A percentile compares a stretch with the other conserved stretches of the same genome.
Conservation (phyloP, 2,329 filamentous ascomycete genomes). For the Colletotrichum gigasporum region DNA sequence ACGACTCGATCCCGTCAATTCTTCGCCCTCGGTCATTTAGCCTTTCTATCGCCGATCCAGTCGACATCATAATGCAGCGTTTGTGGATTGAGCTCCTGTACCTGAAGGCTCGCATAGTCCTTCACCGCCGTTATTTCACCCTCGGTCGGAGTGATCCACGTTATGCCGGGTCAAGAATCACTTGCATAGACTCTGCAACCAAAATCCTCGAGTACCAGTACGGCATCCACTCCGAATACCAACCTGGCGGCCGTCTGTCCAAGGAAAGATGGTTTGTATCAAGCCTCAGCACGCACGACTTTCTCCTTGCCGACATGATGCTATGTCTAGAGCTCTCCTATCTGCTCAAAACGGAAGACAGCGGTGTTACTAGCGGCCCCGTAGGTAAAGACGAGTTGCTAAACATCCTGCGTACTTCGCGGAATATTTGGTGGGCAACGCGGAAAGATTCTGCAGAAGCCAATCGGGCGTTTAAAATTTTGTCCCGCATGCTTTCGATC, state of each 20-base stretch:
- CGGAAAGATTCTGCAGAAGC: conserved; percentile 39
- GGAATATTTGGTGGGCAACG: conserved; percentile 39
- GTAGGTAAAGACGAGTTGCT: conserved; percentile 38
- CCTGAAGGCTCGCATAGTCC: conserved; percentile 50
- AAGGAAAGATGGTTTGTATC: conserved; percentile 53
- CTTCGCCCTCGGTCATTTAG: conserved; percentile 40
- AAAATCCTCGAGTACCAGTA: conserved; percentile 53
- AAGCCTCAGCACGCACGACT: conserved; percentile 54
- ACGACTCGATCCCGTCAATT: conserved; percentile 42
- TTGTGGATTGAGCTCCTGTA: conserved; percentile 49
- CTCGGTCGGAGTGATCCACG: conserved; percentile 43
- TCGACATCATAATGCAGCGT: conserved; percentile 48
- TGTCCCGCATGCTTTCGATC: conserved; percentile 41
- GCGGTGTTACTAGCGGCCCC: conserved; percentile 20
- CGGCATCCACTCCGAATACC: conserved; percentile 50
- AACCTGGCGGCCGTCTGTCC: conserved; percentile 48
- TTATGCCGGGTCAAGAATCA: conserved; percentile 49
- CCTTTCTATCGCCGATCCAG: conserved; percentile 45
- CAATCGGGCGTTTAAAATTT: conserved; percentile 40
- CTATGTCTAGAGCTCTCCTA: conserved; percentile 49
- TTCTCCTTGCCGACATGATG: conserved; percentile 57
- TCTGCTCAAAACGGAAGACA: conserved; percentile 18
- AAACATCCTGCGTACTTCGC: conserved; percentile 38
- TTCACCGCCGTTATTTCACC: conserved; percentile 47
- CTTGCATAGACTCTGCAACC: conserved; percentile 55